Conservation (phyloP, 2,329 filamentous ascomycete species). For the Coniochaeta sp. region DNA sequence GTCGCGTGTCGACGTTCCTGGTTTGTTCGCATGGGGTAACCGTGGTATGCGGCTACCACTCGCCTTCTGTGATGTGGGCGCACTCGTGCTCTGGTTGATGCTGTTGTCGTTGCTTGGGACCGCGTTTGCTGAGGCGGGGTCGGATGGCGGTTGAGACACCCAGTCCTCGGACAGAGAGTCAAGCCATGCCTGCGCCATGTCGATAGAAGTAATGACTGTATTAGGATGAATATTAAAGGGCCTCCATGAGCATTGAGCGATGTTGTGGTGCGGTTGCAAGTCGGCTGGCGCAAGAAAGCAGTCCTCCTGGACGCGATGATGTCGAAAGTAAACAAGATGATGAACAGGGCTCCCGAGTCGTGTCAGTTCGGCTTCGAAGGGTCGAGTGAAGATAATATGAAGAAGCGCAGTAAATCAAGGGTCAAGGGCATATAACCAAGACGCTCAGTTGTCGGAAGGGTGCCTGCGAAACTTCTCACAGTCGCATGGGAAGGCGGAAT, state of each 20-base stretch:
- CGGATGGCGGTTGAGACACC: conserved; percentile 55
- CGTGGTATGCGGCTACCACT: conserved; percentile 41
- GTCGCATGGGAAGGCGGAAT: too few species aligned
- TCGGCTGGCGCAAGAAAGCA: not conserved
- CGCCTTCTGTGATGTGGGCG: conserved; percentile 16
- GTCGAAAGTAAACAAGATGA: not conserved
- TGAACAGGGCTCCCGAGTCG: not conserved
- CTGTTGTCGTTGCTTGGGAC: conserved; percentile 18
- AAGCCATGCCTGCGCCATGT: conserved; percentile 67
- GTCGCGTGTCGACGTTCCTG: conserved; percentile 20
- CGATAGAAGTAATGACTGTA: conserved; percentile 7
- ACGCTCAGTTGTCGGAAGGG: too few species aligned
- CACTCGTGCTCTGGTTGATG: conserved; percentile 21
- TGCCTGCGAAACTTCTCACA: too few species aligned
- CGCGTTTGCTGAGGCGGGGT: conserved; percentile 26
- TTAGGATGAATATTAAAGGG: not conserved
- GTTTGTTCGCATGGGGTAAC: conserved; percentile 16
- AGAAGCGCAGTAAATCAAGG: not conserved
- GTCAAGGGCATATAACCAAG: not conserved
- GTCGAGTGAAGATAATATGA: not conserved
- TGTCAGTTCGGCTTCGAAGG: not conserved
- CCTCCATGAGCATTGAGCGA: not conserved
- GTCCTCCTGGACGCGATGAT: not conserved
- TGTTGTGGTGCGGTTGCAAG: not conserved
- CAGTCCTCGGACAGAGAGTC: conserved; percentile 81